Base-by-base conservation (phyloP, 2,329 filamentous ascomycete genomes). In the Teratosphaeria gauchensis region DNA sequence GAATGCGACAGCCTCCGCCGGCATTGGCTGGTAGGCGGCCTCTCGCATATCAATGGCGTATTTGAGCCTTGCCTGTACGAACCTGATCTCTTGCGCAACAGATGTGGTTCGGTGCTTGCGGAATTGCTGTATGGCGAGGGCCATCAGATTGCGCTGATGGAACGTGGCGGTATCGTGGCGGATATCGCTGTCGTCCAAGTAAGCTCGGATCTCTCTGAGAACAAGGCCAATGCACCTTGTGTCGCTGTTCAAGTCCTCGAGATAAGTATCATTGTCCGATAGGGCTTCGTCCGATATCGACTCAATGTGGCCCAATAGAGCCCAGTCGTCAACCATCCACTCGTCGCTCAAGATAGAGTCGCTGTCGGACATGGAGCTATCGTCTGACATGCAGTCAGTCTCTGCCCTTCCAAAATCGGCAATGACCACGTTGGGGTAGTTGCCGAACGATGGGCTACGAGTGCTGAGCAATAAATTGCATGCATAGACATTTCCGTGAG, bases 391-490 rank as follows among this genome's bases (percentile, higher is more conserved):
- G 16, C 21, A 16, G 1, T 48, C 42, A 8, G 42, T 21, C 19
- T 12, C 16, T 19, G 55, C 55, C 19, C 55, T 46, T 19, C 46
- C 55, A 16, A 57, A 57, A 31, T 57, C 55, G 7, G 55, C 55
- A 19, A 57, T 6, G 42, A 57, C 55, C 11, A 53, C n/a, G 48
- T 32, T 33, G 14, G 55, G 55, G 12, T 48, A 53, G 31, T 57
- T 30, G 55, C 46, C 46, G 30, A 28, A 57, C 6, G 33, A n/a
- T 4, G 38, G 21, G 8, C 9, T 16, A 14, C 35, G 24, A 5
- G 12, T 14, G 55, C 31, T 28, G 8, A 57, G 46, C 24, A 57
- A 21, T 5, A 53, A 1, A 30, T 57, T 57, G 24, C 38, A 19
- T 46, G n/a, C 28, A 12, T 8, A 52, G 24, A 57, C 21, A 38